A percentile compares a stretch with the other conserved stretches of the same genome.
Conservation (phyloP, 1,284 basidiomycete genomes). For the Volvariella volvacea region DNA sequence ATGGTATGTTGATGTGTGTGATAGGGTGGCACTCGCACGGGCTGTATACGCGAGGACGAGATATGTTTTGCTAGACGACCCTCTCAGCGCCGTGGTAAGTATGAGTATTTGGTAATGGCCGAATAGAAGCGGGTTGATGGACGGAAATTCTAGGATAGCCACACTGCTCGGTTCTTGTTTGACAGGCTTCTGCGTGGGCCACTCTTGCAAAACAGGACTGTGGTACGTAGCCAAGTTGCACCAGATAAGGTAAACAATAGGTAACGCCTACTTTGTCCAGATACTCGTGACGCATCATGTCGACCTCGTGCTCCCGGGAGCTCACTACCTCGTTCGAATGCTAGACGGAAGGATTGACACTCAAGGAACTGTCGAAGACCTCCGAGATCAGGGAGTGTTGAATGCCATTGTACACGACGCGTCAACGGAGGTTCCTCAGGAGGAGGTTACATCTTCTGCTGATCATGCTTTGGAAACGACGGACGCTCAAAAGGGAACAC, state of each 20-base stretch:
- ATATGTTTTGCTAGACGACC: slow-evolving; percentile 67
- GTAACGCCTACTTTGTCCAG: too few relatives aligned
- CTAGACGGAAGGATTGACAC: slow-evolving; percentile 68
- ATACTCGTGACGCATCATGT: slow-evolving; percentile 72
- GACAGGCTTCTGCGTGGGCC: slow-evolving; percentile 60
- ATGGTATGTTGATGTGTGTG: background rate
- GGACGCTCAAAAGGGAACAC: slow-evolving; percentile 9
- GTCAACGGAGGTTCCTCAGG: slow-evolving; percentile 26
- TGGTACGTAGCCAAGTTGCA: slow-evolving; percentile 33
- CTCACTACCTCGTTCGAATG: slow-evolving; percentile 67
- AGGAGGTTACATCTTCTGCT: slow-evolving; percentile 1
- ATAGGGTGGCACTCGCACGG: slow-evolving; percentile 61
- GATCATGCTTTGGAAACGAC: slow-evolving; percentile 19
- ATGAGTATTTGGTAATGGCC: background rate
- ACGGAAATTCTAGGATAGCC: slow-evolving; percentile 48
- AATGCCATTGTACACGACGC: slow-evolving; percentile 51
- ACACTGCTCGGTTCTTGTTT: slow-evolving; percentile 65
- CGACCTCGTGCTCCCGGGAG: slow-evolving; percentile 63
- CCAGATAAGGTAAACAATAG: too few relatives aligned
- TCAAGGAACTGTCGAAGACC: slow-evolving; percentile 56
- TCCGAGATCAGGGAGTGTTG: slow-evolving; percentile 49
- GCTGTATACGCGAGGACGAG: slow-evolving; percentile 63
- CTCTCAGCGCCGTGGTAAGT: slow-evolving; percentile 62
- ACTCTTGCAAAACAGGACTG: slow-evolving; percentile 58
- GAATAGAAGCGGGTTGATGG: background rate